phyloP scores from a whole-genome alignment of 257 asterid genomes.

The Gardenia jasminoides region DNA sequence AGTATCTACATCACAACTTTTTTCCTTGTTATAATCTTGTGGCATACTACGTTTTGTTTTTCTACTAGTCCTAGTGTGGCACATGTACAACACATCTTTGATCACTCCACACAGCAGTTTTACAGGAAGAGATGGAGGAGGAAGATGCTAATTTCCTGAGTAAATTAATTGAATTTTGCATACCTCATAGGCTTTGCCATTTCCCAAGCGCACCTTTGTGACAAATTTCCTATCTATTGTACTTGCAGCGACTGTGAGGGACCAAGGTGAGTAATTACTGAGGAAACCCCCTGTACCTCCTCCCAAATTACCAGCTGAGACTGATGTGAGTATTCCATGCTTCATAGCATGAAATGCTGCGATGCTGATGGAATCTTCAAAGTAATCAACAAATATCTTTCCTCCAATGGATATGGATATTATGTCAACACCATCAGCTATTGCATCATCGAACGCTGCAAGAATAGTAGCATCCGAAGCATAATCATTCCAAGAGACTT shows the following conservation, averaged over 20 bases:
- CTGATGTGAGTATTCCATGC: constrained; percentile 62
- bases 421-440: constrained; percentile 72
- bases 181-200: constrained; percentile 34
- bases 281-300: constrained; percentile 27
- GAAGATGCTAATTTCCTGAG: too few species aligned
- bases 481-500: constrained; percentile 52
- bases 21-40: too few species aligned
- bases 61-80: too few species aligned
- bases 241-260: constrained; percentile 68
- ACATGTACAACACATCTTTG: too few species aligned
- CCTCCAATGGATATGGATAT: constrained; percentile 60
- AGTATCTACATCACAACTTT: too few species aligned
- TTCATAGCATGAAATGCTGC: constrained; percentile 77
- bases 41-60: too few species aligned
- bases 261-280: constrained; percentile 59
- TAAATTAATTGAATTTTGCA: not conserved
- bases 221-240: constrained; percentile 57
- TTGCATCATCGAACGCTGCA: constrained; percentile 72
- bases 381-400: constrained; percentile 38
- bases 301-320: constrained; percentile 61
- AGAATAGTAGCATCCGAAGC: constrained; percentile 54
- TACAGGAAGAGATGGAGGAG: too few species aligned
- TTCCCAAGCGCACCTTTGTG: constrained; percentile 53
- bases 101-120: too few species aligned
- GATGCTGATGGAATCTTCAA: constrained; percentile 59